Base-by-base conservation (phyloP, 176 grass and related monocot genomes). In the Aechmea fasciata region DNA sequence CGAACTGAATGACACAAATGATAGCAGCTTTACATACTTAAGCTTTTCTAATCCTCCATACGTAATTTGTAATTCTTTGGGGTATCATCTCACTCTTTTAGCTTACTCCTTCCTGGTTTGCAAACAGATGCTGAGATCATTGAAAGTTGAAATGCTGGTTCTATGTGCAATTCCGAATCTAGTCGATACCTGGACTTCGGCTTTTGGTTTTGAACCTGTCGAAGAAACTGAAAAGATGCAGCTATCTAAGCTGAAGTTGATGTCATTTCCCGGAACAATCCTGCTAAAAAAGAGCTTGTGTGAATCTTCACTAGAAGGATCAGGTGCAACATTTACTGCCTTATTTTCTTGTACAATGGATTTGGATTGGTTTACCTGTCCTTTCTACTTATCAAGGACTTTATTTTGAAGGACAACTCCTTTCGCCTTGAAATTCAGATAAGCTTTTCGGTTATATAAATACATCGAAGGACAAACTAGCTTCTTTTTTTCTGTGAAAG, bases 91-190 rank as follows among this genome's bases (percentile, higher is more conserved):
- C 54, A 18, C 41, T 52, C 20, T 22, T 47, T 13, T 89, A 28
- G 33, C 52, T 14, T 1, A 25, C 20, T 51, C 61, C 13, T 66
- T 6, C n/a, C 57, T 64, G 78, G 11, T 51, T 33, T 47, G 0
- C 10, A 63, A 29, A 41, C 71, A 96, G 91, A 78, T 87, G 67
- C 76, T 96, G 64, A 96, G 85, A 82, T 85, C 71, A 1, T 66
- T 96, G 65, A 81, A 85, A 48, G 91, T 96, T 55, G 78, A 90
- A 73, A 83, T 77, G 71, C 70, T 96, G 11, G 63, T 96, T 49
- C 75, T 96, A n/a, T 90, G 73, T 0, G 87, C 87, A 59, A 90
- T 96, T 59, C 84, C 91, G 9, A 79, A 25, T 52, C 50, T 90
- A 41, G 84, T 81, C 11, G 82, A 87, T 9, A 90, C 79, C 33